A percentile compares a stretch with the other conserved stretches of the same genome.
Evolutionary conservation across 352 stramenopile genomes (phyloP).

Genomic region (Phytophthora parvispora): DNA sequence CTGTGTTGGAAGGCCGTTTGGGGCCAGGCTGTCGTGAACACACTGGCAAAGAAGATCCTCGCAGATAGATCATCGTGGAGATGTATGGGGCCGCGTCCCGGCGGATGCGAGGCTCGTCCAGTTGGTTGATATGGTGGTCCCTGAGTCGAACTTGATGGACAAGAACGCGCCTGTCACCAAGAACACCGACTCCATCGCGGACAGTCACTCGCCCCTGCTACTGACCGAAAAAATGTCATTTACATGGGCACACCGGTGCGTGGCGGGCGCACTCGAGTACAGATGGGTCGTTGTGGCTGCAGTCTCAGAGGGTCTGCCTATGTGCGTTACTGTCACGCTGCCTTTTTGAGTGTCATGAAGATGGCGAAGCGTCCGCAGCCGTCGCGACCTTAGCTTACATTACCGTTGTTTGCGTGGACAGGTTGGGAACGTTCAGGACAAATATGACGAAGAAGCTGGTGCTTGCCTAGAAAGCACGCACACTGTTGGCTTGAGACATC

Average conservation of each 20-base stretch:
- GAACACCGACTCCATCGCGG: conserved; percentile 66
- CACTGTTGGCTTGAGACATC: too few species aligned
- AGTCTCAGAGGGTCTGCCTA: conserved; percentile 82
- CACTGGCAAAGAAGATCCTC: conserved; percentile 82
- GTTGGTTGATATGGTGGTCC: conserved; percentile 89
- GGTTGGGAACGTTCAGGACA: conserved; percentile 96
- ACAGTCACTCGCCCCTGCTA: conserved; percentile 79
- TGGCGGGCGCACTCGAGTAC: conserved; percentile 96
- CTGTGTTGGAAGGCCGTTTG: conserved; percentile 69
- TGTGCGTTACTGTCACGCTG: conserved; percentile 86
- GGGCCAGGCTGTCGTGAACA: conserved; percentile 64
- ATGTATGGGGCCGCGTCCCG: conserved; percentile 94
- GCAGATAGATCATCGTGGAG: conserved; percentile 87
- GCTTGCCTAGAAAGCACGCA: too few species aligned
- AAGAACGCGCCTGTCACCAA: conserved; percentile 92
- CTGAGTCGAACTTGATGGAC: conserved; percentile 97
- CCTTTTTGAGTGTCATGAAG: conserved; percentile 88
- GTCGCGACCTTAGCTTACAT: conserved; percentile 92
- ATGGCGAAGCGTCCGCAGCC: conserved; percentile 85
- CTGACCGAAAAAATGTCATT: conserved; percentile 92
- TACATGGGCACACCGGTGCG: conserved; percentile 98
- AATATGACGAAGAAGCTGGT: conserved; percentile 92
- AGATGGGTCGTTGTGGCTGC: conserved; percentile 94
- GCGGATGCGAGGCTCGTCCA: conserved; percentile 93
- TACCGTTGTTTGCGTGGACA: conserved; percentile 95